Evolutionary conservation across 805 yeast genomes (phyloP).

Genomic region (Starmerella sp.): DNA sequence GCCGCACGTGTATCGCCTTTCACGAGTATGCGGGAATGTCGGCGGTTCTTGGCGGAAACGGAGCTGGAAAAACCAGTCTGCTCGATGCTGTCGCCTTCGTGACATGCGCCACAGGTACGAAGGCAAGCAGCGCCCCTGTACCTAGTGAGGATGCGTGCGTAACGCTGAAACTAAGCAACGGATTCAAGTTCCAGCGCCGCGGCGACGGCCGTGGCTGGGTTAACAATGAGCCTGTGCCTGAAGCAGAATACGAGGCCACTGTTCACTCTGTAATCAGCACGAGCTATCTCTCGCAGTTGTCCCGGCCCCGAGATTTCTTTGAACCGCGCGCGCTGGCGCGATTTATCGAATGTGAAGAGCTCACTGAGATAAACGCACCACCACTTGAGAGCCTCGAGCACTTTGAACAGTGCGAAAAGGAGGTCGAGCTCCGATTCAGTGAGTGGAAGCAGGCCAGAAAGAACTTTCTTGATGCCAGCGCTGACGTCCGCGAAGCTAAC

Average conservation of each 20-base stretch:
- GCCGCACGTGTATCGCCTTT: not conserved
- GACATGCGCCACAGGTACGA: not conserved
- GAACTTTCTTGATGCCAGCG: not conserved
- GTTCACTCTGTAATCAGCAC: not conserved
- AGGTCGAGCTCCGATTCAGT: not conserved
- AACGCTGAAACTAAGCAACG: not conserved
- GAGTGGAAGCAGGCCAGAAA: not conserved
- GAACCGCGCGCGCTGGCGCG: not conserved
- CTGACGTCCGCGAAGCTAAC: not conserved
- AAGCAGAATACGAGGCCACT: not conserved
- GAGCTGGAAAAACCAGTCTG: not conserved
- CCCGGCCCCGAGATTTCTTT: not conserved
- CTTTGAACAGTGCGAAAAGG: not conserved
- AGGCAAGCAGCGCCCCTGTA: not conserved
- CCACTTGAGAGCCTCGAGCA: not conserved
- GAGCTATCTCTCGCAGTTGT: not conserved
- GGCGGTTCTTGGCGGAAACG: not conserved
- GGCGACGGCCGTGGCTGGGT: not conserved
- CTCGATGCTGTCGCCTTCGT: not conserved
- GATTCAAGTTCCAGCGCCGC: not conserved
- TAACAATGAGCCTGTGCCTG: not conserved
- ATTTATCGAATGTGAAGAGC: not conserved
- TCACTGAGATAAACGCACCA: not conserved
- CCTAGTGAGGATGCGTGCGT: not conserved
- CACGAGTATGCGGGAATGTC: not conserved